Evolutionary conservation across 2,329 filamentous ascomycete genomes (phyloP), one percentile per base, ranked within the genome.

Genomic region (Trichoderma sp.): DNA sequence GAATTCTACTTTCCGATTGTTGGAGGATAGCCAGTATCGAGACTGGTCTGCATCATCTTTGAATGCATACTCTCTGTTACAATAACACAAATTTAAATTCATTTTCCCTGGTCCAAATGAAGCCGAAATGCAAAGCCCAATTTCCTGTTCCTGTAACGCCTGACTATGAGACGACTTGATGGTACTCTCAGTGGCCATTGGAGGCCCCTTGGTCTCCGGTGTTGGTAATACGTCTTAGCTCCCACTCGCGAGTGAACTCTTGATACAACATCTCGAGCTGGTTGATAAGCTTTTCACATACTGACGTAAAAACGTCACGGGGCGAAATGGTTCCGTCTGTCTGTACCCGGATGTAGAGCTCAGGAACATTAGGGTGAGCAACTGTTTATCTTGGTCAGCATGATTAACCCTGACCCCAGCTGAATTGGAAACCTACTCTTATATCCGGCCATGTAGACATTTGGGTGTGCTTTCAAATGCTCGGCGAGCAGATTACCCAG

Each of bases 181-280:
- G 26, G 61, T 56, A 24, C 30, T 26, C 64, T 53, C 74, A 81
- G 61, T 81, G 78, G 26, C 80, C 81, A 71, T 81, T 81, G 30
- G 74, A 79, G 67, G 82, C 84, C 71, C 83, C 86, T 77, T 88
- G 85, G 74, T 91, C 88, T 66, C 88, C 88, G 26, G 88, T 89
- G 58, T 89, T 89, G 73, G 91, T 93, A 87, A 97, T 95, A 83
- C 94, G 95, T 78, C 93, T 91, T 77, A 97, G 84, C 82, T 97
- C 93, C 83, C 91, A 96, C 82, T 98, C 95, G 79, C 95, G 94
- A 24, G 93, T 97, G 81, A 98, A 97, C 79, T 97, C 93, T 75
- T 93, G 90, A 74, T 92, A 92, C 72, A 99, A 85, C 75, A 90
- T 91, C 71, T 91, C 91, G 70, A 97, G 88, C 75, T 97, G 91